Evolutionary conservation across 805 yeast genomes (phyloP).

Genomic region (Wickerhamomyces bisporus): DNA sequence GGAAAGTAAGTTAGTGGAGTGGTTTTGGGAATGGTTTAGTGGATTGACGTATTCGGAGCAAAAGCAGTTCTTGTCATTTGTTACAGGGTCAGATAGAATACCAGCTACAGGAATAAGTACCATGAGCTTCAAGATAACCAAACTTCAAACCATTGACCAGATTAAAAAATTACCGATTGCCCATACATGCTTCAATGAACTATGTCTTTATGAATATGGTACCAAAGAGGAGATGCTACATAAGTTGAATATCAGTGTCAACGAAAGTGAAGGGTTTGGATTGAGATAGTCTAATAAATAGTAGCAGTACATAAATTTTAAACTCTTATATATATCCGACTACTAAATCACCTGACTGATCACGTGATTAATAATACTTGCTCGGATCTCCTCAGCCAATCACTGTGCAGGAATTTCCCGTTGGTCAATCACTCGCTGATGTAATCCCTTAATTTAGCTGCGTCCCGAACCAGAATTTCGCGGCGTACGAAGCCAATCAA

Average conservation of each 20-base stretch:
- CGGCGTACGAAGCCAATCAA: conserved; percentile 26
- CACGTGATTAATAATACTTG: too few species aligned
- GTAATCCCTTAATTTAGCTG: too few species aligned
- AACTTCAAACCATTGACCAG: conserved; percentile 29
- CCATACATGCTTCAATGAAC: conserved; percentile 92
- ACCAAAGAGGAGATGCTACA: conserved; percentile 45
- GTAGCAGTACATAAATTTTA: too few species aligned
- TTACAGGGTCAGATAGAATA: conserved; percentile 86
- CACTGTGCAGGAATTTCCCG: background rate
- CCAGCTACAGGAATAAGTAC: conserved; percentile 91
- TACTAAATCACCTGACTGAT: background rate
- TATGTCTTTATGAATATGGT: conserved; percentile 67
- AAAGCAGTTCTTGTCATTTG: conserved; percentile 61
- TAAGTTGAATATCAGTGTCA: conserved; percentile 65
- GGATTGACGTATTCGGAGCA: conserved; percentile 42
- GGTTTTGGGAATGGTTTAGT: conserved; percentile 88
- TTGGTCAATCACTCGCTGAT: too few species aligned
- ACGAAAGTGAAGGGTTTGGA: conserved; percentile 86
- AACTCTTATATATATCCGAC: background rate
- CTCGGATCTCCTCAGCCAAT: background rate
- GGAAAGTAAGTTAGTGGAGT: conserved; percentile 42
- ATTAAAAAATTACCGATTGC: conserved; percentile 66
- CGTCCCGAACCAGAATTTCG: too few species aligned
- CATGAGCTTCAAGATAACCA: conserved; percentile 65
- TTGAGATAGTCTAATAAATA: too few species aligned